These are phyloP conservation scores for Smittium mucronatum DNA, from an alignment of 371 early-diverging fungal species.

Conservation along the genomic window DNA sequence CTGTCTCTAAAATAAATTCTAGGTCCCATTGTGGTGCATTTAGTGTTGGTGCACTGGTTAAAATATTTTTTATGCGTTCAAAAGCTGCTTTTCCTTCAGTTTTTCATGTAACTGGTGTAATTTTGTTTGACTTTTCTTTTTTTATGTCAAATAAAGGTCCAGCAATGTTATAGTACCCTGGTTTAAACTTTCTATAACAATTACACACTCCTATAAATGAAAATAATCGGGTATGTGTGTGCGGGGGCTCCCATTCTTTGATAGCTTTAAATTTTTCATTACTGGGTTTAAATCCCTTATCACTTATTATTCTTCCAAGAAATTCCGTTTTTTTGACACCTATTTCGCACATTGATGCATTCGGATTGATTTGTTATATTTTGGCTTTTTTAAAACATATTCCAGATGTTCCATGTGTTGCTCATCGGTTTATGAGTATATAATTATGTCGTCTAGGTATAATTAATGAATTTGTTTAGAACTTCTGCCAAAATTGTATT, in stretches of 20 bases:
- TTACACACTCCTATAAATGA: neutral
- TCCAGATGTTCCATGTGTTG: neutral
- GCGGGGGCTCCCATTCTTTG: neutral
- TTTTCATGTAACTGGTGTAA: neutral
- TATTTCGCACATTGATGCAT: neutral
- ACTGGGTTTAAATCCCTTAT: neutral
- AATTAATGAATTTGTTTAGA: neutral
- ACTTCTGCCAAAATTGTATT: neutral
- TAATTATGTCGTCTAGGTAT: neutral
- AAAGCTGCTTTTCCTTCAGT: neutral
- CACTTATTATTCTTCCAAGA: neutral
- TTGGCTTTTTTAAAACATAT: neutral
- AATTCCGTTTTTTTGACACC: neutral
- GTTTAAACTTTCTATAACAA: neutral
- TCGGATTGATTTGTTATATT: neutral
- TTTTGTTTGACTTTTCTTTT: neutral
- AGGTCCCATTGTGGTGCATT: conserved; percentile 14
- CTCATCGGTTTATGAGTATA: neutral
- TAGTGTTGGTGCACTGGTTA: neutral
- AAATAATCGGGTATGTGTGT: neutral
- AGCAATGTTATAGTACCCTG: neutral
- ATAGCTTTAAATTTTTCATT: neutral
- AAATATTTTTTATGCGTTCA: neutral
- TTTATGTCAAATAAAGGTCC: neutral
- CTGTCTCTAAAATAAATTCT: conserved; percentile 24